These are phyloP conservation scores for Marsdenia floribunda DNA, from an alignment of 257 asterid genomes.

Conservation along the genomic window DNA sequence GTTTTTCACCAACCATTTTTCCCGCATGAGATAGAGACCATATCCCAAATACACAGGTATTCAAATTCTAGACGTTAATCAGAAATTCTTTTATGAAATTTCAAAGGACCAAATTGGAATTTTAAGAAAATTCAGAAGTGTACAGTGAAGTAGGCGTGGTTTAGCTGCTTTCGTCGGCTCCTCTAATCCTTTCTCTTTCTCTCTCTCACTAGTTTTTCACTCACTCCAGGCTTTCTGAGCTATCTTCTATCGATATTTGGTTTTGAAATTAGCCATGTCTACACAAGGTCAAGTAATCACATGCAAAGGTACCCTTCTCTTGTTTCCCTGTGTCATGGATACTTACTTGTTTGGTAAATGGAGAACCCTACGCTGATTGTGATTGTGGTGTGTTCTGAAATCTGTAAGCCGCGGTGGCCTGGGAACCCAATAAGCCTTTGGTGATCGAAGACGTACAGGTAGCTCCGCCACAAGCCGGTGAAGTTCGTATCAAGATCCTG, in stretches of 20 bases:
- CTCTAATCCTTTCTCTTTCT: not conserved
- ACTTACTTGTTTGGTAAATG: too few species aligned
- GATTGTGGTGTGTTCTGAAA: slow-evolving; percentile 1
- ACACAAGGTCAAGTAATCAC: slow-evolving; percentile 86
- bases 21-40: too few species aligned
- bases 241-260: slow-evolving; percentile 1
- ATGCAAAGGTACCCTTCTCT: slow-evolving; percentile 62
- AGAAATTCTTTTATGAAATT: too few species aligned
- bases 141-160: too few species aligned
- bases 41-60: too few species aligned
- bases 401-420: slow-evolving; percentile 84
- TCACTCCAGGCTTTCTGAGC: not conserved
- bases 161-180: not conserved
- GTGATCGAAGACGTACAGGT: slow-evolving; percentile 90
- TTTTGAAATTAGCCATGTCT: slow-evolving; percentile 34
- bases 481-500: slow-evolving; percentile 70
- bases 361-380: not conserved
- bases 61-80: too few species aligned
- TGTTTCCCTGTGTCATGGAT: not conserved
- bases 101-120: not conserved
- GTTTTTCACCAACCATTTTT: too few species aligned
- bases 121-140: too few species aligned
- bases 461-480: slow-evolving; percentile 93
- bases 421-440: slow-evolving; percentile 94
- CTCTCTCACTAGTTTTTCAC: not conserved